Percentiles rank a stretch among this genome's conserved stretches.
Conservation (phyloP, 306 rosid species). For the Malus asiatica region DNA sequence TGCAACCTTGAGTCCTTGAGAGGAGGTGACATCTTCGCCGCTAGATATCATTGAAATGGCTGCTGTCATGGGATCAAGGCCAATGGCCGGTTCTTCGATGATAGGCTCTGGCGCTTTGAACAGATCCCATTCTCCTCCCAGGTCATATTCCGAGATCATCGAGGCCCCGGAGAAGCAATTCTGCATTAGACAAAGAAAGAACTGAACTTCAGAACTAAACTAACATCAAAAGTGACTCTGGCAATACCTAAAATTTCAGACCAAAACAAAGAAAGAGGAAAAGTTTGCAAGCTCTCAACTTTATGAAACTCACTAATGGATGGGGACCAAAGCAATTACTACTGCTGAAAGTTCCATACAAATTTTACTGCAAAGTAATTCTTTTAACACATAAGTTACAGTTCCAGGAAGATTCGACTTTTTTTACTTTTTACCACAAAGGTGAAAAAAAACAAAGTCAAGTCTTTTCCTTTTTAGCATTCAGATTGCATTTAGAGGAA, state of each 20-base stretch:
- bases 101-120: slow-evolving; percentile 92
- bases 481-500: slow-evolving; percentile 18
- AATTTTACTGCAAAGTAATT: neutral
- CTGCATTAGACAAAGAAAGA: slow-evolving; percentile 32
- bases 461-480: slow-evolving; percentile 31
- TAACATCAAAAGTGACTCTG: neutral
- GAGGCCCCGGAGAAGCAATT: slow-evolving; percentile 47
- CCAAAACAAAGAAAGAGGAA: neutral
- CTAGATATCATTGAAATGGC: slow-evolving; percentile 76
- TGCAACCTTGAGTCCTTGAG: slow-evolving; percentile 54
- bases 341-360: neutral
- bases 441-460: slow-evolving; percentile 19
- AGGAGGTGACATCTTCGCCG: slow-evolving; percentile 55
- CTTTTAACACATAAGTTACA: slow-evolving; percentile 22
- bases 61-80: slow-evolving; percentile 60
- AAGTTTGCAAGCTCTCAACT: neutral
- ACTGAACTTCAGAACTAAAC: neutral
- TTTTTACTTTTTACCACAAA: neutral
- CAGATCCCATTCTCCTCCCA: slow-evolving; percentile 89
- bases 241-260: neutral
- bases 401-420: slow-evolving; percentile 24
- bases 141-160: slow-evolving; percentile 68
- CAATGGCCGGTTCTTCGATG: slow-evolving; percentile 50
- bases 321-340: neutral
- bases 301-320: neutral